Evolutionary conservation across 2,329 filamentous ascomycete genomes (phyloP).

Genomic region (Cladophialophora bantiana): DNA sequence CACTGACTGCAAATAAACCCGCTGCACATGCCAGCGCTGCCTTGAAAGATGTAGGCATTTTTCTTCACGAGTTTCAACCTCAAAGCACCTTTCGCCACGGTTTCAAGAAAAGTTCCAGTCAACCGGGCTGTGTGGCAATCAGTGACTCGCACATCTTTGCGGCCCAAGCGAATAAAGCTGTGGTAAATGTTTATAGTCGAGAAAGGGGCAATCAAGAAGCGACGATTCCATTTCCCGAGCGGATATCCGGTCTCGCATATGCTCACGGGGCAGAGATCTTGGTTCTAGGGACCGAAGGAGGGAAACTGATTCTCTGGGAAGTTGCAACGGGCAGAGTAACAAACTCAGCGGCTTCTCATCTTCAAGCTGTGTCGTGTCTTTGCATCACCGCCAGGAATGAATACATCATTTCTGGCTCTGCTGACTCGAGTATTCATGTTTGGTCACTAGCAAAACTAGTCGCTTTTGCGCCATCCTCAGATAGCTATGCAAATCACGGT

Average conservation of each 20-base stretch:
- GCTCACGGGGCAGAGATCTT: constrained; percentile 69
- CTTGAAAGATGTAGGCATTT: constrained; percentile 83
- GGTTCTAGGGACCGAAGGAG: constrained; percentile 81
- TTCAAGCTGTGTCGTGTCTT: constrained; percentile 71
- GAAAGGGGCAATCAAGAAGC: constrained; percentile 86
- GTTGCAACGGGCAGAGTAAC: constrained; percentile 62
- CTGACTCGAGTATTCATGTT: constrained; percentile 87
- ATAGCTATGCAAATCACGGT: constrained; percentile 55
- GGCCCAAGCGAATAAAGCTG: constrained; percentile 88
- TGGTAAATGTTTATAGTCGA: constrained; percentile 89
- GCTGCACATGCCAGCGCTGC: constrained; percentile 53
- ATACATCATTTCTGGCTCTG: constrained; percentile 55
- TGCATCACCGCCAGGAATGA: constrained; percentile 70
- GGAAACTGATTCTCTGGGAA: constrained; percentile 91
- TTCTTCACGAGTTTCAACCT: constrained; percentile 82
- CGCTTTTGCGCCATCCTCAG: constrained; percentile 59
- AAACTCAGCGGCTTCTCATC: constrained; percentile 52
- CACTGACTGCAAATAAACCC: constrained; percentile 48
- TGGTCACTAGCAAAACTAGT: constrained; percentile 84
- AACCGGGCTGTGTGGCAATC: constrained; percentile 78
- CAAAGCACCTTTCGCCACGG: constrained; percentile 74
- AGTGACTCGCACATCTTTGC: constrained; percentile 86
- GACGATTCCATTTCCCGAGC: constrained; percentile 84
- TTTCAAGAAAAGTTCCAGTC: constrained; percentile 92
- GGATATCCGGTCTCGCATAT: constrained; percentile 78